These are phyloP conservation scores for Elongisporangium anandrum DNA, from an alignment of 352 stramenopile genomes.

Conservation along the genomic window DNA sequence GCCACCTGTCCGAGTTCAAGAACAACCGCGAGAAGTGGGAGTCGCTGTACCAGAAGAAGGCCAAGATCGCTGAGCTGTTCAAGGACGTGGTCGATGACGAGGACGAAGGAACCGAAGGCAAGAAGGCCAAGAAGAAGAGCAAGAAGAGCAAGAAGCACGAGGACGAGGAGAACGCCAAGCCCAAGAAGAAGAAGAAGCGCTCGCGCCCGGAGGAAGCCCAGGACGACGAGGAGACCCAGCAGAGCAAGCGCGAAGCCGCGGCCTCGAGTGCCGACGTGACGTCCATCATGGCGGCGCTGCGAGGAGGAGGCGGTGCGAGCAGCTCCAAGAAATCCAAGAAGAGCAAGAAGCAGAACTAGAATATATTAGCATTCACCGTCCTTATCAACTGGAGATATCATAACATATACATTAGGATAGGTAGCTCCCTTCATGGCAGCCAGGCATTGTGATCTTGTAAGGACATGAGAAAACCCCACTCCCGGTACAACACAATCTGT, in stretches of 20 bases:
- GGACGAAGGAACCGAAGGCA: slow-evolving; percentile 12
- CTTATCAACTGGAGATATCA: too few species aligned
- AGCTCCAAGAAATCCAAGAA: slow-evolving; percentile 42
- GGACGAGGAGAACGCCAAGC: slow-evolving; percentile 17
- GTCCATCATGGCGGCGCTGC: slow-evolving; percentile 64
- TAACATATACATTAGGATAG: too few species aligned
- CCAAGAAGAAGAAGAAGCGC: slow-evolving; percentile 41
- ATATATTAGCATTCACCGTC: not conserved
- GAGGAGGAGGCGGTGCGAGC: slow-evolving; percentile 17
- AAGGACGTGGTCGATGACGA: slow-evolving; percentile 56
- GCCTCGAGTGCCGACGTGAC: slow-evolving; percentile 48
- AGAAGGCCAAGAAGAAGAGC: slow-evolving; percentile 21
- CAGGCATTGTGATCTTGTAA: too few species aligned
- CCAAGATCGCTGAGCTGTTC: slow-evolving; percentile 77
- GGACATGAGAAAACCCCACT: too few species aligned
- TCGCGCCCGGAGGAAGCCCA: slow-evolving; percentile 11
- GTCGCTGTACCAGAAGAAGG: slow-evolving; percentile 68
- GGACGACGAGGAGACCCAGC: slow-evolving; percentile 16
- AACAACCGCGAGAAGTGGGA: slow-evolving; percentile 77
- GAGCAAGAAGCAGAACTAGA: slow-evolving; percentile 31
- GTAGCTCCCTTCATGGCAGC: too few species aligned
- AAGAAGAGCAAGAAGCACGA: slow-evolving; percentile 19
- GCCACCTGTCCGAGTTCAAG: slow-evolving; percentile 76
- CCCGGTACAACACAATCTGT: too few species aligned
- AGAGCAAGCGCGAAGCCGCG: slow-evolving; percentile 19